These are phyloP conservation scores for Aspergillus sergii DNA, from an alignment of 2,329 filamentous ascomycete genomes.

Conservation along the genomic window DNA sequence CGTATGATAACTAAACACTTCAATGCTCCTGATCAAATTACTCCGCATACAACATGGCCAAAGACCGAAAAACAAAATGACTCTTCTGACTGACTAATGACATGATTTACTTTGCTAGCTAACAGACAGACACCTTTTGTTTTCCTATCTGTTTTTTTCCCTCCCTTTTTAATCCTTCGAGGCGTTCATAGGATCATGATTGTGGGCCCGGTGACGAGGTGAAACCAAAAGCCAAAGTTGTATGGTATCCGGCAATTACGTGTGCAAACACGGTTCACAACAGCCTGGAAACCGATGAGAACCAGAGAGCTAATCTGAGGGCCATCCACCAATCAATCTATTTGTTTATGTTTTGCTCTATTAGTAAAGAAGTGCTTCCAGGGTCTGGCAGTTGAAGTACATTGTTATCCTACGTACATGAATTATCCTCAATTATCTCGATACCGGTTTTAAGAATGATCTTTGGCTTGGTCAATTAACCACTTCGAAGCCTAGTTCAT, in stretches of 20 bases:
- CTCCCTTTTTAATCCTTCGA: not conserved
- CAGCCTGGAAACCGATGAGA: conserved; percentile 47
- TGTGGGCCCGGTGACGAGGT: conserved; percentile 43
- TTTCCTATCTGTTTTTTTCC: not conserved
- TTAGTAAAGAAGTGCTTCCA: not conserved
- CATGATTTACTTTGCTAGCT: not conserved
- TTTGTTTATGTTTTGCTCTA: not conserved
- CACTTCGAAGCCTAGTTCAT: not conserved
- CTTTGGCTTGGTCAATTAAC: not conserved
- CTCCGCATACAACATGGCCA: not conserved
- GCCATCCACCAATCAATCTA: conserved; percentile 16
- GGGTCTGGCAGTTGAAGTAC: not conserved
- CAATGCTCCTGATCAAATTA: not conserved
- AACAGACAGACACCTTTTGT: conserved; percentile 31
- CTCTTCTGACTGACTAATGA: not conserved
- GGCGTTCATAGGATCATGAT: not conserved
- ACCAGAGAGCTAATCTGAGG: conserved; percentile 52
- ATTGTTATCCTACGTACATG: not conserved
- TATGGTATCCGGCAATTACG: conserved; percentile 42
- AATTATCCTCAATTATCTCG: not conserved
- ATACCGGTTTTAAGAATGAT: not conserved
- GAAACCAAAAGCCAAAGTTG: conserved; percentile 50
- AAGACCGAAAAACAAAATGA: not conserved
- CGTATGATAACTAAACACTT: not conserved
- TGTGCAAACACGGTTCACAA: conserved; percentile 15